A percentile compares a stretch with the other conserved stretches of the same genome.
Conservation (phyloP, 2,329 filamentous ascomycete species). For the Phaeosphaeriaceae sp. region DNA sequence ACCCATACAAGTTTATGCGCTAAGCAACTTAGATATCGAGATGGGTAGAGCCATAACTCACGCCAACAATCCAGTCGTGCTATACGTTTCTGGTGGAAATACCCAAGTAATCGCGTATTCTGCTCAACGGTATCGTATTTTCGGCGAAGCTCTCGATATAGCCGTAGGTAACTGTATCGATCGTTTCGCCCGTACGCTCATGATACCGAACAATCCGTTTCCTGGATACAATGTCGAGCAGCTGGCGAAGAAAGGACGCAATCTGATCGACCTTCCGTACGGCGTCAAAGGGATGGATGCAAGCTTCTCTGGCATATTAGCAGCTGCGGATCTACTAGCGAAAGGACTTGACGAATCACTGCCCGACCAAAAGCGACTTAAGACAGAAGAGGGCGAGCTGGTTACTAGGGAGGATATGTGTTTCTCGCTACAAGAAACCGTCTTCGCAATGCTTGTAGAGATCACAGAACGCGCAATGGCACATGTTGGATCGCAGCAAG, state of each 20-base stretch:
- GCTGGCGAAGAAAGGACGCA: conserved; percentile 74
- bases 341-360: conserved; percentile 61
- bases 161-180: conserved; percentile 98
- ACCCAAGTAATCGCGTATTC: conserved; percentile 98
- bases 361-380: conserved; percentile 48
- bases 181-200: conserved; percentile 88
- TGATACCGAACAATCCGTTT: conserved; percentile 93
- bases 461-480: conserved; percentile 99
- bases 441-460: conserved; percentile 96
- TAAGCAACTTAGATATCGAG: conserved; percentile 72
- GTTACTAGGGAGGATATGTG: conserved; percentile 86
- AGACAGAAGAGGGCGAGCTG: conserved; percentile 58
- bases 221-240: conserved; percentile 99
- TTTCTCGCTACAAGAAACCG: conserved; percentile 93
- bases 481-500: conserved; percentile 88
- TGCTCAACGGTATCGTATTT: conserved; percentile 93
- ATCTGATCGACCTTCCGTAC: conserved; percentile 88
- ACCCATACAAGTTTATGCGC: not conserved
- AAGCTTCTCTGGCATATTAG: conserved; percentile 91
- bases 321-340: conserved; percentile 80
- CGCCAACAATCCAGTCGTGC: conserved; percentile 87
- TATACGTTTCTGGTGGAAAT: conserved; percentile 96
- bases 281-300: conserved; percentile 99
- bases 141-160: conserved; percentile 96
- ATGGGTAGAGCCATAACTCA: conserved; percentile 96